Evolutionary conservation across 495 filamentous ascomycete genomes (phyloP), one percentile per base, ranked within the genome.

Genomic region (Aspergillus conjunctus): DNA sequence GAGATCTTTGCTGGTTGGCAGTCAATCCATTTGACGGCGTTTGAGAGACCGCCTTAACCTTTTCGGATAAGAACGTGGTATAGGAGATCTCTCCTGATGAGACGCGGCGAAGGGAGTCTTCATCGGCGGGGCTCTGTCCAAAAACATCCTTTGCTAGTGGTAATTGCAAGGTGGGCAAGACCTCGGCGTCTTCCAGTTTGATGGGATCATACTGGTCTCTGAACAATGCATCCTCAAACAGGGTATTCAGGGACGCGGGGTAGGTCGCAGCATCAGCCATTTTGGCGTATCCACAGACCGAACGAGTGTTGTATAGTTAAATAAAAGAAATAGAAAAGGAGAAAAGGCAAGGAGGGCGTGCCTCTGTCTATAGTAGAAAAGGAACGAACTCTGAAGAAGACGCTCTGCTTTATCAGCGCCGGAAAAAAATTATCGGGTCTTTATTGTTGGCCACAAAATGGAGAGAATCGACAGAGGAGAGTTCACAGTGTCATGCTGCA

Each of bases 121-220:
- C 63, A 21, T 73, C 65, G 0, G 67, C 54, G 9, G 64, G 34
- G 51, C 66, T 60, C 30, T 76, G 69, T 17, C 75, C 77, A 44
- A 80, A 66, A 4, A 81, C 22, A 17, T 61, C 60, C 41, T 73
- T 68, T 34, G 77, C 74, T 8, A 79, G 64, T 14, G 77, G 73
- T 54, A 74, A 62, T 54, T 77, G 68, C 51, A 81, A 57, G 20
- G 77, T 67, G 3, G 72, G 70, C 30, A 73, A 56, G 31, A 75
- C 70, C 59, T 74, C 69, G 14, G 67, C 64, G 30, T 77, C 74
- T 31, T 68, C 66, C 44, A 79, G 63, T 41, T 64, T 69, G 53
- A 80, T 61, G 14, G 74, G 72, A 30, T 79, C 75, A 61, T 74
- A 75, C 50, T 67, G 70, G 22, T 64, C 64, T 22, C 70, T 70